Evolutionary conservation across 148 eudicot genomes (phyloP), one percentile per base, ranked within the genome.

Genomic region (Chenopodium formosanum): DNA sequence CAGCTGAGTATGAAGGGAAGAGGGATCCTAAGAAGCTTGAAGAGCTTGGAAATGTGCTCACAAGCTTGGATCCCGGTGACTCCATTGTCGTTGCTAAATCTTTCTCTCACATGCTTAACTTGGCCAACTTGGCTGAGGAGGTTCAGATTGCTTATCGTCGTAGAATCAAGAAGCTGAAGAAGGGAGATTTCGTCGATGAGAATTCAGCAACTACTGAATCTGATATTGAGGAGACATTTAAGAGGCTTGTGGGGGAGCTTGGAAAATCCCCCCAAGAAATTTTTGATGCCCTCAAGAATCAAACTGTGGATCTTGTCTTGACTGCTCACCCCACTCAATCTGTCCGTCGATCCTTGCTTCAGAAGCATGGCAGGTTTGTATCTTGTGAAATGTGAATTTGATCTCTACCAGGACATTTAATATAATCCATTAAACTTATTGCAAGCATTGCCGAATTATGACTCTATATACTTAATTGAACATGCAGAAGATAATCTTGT

Each of bases 281-380:
- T 62, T 95, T 95, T 80, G 95, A 92, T 88, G 99, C 99, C 47
- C 79, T 95, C 63, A 95, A 95, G 89, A 92, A 95, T 81, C 99
- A 95, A 78, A 95, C 99, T 29, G 98, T 95, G 10, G 98, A 94
- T 87, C 89, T 95, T 73, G 99, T 95, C 75, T 82, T 95, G 8
- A 95, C 99, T 72, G 99, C 99, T 76, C 99, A 95, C 82, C 99
- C 99, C 65, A 95, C 98, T 31, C 99, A 95, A 78, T 94, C 98
- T 6, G 94, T 95, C 34, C 89, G 98, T 48, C 85, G 99, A 87
- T 95, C 99, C 27, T 88, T 95, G 91, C 99, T 95, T 84, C 98
- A 95, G 83, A 95, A 95, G 91, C 97, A 92, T 78, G 99, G 97
- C 79, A 95, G 99, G 99, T 94, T 58, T 76, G 87, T 83, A 76